Conservation (phyloP, 1,284 basidiomycete genomes). For the Leccinum fallax region DNA sequence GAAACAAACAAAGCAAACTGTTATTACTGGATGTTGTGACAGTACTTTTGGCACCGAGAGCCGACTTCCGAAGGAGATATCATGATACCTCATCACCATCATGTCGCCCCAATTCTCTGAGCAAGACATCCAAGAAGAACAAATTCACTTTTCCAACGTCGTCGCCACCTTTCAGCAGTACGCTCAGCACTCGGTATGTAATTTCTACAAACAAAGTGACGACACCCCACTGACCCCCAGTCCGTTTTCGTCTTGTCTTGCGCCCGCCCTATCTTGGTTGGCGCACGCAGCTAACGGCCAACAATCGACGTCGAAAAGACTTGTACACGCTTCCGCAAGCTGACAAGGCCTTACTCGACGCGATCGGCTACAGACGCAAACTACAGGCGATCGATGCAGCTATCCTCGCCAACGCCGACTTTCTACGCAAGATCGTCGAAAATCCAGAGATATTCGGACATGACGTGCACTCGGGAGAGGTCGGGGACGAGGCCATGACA, state of each 20-base stretch:
- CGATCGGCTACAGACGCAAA: constrained; percentile 64
- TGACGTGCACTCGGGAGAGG: constrained; percentile 36
- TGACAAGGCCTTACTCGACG: constrained; percentile 63
- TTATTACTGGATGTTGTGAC: no score
- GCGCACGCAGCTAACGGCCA: constrained; percentile 60
- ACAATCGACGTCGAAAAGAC: constrained; percentile 76
- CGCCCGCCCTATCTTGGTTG: not conserved
- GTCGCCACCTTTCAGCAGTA: constrained; percentile 69
- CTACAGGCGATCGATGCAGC: constrained; percentile 68
- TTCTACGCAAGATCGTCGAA: constrained; percentile 61
- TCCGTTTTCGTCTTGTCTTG: not conserved
- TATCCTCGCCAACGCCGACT: constrained; percentile 69
- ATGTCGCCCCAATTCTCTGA: constrained; percentile 34
- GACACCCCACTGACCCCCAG: not conserved
- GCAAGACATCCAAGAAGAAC: constrained; percentile 55
- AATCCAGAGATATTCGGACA: constrained; percentile 76
- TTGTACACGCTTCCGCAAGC: constrained; percentile 59
- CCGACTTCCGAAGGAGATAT: not conserved
- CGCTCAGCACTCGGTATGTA: constrained; percentile 57
- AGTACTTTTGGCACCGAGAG: not conserved
- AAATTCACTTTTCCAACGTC: constrained; percentile 66
- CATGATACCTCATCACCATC: not conserved
- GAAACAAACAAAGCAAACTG: constrained; percentile 4
- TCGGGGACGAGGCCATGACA: constrained; percentile 7
- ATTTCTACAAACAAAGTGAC: not conserved